phyloP scores from a whole-genome alignment of 2,329 filamentous ascomycete genomes.

The Diplocarpon mali region DNA sequence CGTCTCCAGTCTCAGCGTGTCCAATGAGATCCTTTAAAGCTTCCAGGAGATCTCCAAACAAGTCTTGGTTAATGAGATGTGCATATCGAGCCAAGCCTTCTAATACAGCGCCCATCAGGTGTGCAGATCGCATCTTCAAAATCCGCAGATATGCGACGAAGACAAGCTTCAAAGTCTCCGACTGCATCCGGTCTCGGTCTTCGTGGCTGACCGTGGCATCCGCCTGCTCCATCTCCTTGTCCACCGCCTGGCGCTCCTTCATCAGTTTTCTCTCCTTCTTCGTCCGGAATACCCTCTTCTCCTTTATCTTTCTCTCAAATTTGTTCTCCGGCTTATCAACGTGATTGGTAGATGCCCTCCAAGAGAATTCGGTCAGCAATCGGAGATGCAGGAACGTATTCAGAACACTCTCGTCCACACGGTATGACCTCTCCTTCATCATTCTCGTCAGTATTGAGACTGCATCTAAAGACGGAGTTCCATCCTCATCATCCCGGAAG shows the following conservation, averaged over 20 bases:
- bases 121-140: constrained; percentile 67
- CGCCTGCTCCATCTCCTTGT: constrained; percentile 88
- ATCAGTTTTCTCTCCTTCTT: constrained; percentile 76
- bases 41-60: constrained; percentile 93
- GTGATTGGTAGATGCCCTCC: constrained; percentile 68
- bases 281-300: constrained; percentile 75
- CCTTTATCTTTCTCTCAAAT: constrained; percentile 48
- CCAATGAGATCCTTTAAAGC: constrained; percentile 86
- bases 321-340: constrained; percentile 46
- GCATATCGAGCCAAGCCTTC: constrained; percentile 90
- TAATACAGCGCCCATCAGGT: constrained; percentile 92
- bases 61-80: constrained; percentile 97
- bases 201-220: constrained; percentile 87
- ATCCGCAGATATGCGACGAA: constrained; percentile 95
- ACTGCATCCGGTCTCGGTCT: constrained; percentile 86
- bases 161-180: constrained; percentile 89
- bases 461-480: constrained; percentile 75
- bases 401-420: constrained; percentile 72
- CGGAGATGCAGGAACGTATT: constrained; percentile 88
- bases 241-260: constrained; percentile 76
- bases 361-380: constrained; percentile 75
- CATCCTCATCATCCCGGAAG: constrained; percentile 82
- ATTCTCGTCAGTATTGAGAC: constrained; percentile 81
- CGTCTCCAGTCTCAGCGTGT: constrained; percentile 51
- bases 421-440: constrained; percentile 82